Base-by-base conservation (phyloP, 805 yeast species). In the Wickerhamiella dianesei region DNA sequence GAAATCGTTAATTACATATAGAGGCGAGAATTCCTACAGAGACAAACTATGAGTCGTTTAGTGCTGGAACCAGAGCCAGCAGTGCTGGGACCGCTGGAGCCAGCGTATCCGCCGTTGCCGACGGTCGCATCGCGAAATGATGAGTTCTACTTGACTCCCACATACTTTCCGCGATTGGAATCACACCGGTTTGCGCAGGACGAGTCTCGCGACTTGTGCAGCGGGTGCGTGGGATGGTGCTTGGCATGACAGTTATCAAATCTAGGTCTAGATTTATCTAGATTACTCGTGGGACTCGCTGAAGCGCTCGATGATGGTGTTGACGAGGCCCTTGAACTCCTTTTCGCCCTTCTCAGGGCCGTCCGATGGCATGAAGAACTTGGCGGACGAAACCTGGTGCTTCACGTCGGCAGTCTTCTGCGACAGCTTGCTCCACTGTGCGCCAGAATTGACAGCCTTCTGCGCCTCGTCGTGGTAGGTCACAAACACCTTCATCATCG, bases 401-500 rank as follows among this genome's bases (percentile, higher is more conserved):
- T 86, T 88, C 51, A 88, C 83, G 63, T 89, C 96, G 50, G 83
- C 60, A 47, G 97, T 92, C 49, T 86, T 75, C 62, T 88, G 96
- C 41, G 92, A 61, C 56, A 92, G 76, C 72, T 86, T 92, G 54
- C 83, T 76, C 99, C 99, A 92, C 65, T 75, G 78, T 32, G 95
- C 89, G 61, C 97, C 97, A 58, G 82, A 79, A 37, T 95, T 74
- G 51, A 89, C 82, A 14, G 97, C 95, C 71, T 87, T 88, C 71
- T 89, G 97, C 29, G 99, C 96, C 72, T 92, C 97, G 57, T 89
- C 96, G 62, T 84, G 79, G 69, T 92, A 92, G 35, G 87, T 68
- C 50, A 88, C 78, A 60, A 92, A 92, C 9, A 88, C 81, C 67
- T 83, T 87, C 97, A 92, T 88, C 98, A 92, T 92, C 65, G 85